Percentiles rank a stretch among this genome's conserved stretches.
Evolutionary conservation across 441 rosid species (phyloP).

Genomic region (Daphne laureola): DNA sequence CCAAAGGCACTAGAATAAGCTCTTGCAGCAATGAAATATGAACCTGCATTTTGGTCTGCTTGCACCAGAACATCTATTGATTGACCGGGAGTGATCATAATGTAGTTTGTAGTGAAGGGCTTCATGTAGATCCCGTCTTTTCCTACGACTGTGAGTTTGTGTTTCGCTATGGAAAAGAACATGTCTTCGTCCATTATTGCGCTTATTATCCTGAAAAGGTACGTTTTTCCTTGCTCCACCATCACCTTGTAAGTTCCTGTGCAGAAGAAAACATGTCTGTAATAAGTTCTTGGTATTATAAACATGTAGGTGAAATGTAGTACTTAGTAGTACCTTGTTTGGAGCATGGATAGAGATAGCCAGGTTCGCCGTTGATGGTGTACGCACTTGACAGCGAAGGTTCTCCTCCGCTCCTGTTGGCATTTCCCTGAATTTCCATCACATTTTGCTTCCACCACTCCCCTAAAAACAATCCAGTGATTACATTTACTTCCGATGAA

Average conservation of each 20-base stretch:
- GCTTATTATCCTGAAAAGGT: constrained; percentile 30
- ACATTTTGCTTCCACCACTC: constrained; percentile 30
- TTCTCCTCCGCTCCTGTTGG: constrained; percentile 22
- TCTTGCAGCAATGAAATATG: constrained; percentile 27
- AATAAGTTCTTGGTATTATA: too few species aligned
- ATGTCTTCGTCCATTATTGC: constrained; percentile 28
- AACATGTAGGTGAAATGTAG: not conserved
- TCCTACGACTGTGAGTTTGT: constrained; percentile 26
- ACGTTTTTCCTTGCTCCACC: constrained; percentile 21
- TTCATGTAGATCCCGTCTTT: constrained; percentile 32
- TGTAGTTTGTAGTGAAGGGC: constrained; percentile 18
- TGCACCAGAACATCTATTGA: constrained; percentile 30
- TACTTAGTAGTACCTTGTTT: constrained; percentile 20
- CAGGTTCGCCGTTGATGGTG: constrained; percentile 37
- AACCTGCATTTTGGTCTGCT: constrained; percentile 17
- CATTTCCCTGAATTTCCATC: constrained; percentile 17
- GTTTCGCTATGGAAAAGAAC: constrained; percentile 30
- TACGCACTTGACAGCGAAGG: constrained; percentile 20
- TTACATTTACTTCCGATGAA: not conserved
- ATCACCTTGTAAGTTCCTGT: constrained; percentile 20
- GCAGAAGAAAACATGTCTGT: not conserved
- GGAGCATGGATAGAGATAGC: constrained; percentile 30
- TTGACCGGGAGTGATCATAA: constrained; percentile 36
- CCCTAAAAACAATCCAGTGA: constrained; percentile 12
- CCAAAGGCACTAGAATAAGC: constrained; percentile 24